Conservation (phyloP, 176 grass and related monocot genomes). For the Tuctoria greenei region DNA sequence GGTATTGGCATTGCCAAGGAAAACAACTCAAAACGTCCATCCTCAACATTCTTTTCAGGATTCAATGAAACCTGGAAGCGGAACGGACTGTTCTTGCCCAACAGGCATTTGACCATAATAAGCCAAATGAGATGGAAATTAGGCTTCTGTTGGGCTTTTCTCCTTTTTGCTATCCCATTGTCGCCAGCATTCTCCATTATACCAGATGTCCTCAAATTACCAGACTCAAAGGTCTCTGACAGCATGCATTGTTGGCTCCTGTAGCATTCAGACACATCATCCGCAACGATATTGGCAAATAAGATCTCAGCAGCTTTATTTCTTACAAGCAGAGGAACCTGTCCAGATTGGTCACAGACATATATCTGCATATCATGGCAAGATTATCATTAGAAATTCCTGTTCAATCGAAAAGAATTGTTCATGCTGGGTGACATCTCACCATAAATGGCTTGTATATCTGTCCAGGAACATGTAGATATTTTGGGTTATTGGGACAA, state of each 20-base stretch:
- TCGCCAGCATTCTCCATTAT: conserved; percentile 3
- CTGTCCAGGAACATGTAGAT: conserved; percentile 49
- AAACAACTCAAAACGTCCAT: conserved; percentile 58
- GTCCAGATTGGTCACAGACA: conserved; percentile 59
- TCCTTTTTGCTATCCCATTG: conserved; percentile 11
- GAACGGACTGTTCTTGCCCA: conserved; percentile 66
- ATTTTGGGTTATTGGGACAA: conserved; percentile 50
- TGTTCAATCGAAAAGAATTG: neutral
- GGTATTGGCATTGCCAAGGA: conserved; percentile 51
- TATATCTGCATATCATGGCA: conserved; percentile 38
- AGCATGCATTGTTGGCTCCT: neutral
- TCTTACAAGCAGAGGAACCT: conserved; percentile 56
- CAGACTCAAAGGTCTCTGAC: conserved; percentile 27
- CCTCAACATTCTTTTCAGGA: conserved; percentile 47
- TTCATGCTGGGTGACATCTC: neutral
- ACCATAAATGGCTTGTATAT: conserved; percentile 67
- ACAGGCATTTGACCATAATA: conserved; percentile 50
- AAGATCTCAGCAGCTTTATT: conserved; percentile 68
- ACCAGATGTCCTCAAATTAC: neutral
- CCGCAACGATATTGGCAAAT: conserved; percentile 58
- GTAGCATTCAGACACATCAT: conserved; percentile 50
- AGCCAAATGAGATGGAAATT: conserved; percentile 66
- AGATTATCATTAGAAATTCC: conserved; percentile 1
- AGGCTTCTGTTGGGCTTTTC: conserved; percentile 10
- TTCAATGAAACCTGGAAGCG: conserved; percentile 48